Percentiles rank a stretch among this genome's conserved stretches.
Evolutionary conservation across 306 rosid genomes (phyloP).

Genomic region (Dicorynia guianensis): DNA sequence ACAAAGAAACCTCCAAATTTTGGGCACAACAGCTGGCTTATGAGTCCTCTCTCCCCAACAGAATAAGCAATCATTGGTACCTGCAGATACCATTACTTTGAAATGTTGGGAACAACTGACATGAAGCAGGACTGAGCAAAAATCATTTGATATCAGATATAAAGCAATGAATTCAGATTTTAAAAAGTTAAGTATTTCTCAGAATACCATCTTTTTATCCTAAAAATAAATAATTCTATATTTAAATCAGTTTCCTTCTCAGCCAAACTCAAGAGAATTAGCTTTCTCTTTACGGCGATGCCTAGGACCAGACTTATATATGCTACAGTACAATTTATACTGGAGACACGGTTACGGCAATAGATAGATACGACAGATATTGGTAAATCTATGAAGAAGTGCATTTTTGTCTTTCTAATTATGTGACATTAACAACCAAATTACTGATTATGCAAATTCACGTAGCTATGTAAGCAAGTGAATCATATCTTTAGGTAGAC

Average conservation of each 20-base stretch:
- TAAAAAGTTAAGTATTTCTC: not conserved
- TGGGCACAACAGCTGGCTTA: conserved; percentile 54
- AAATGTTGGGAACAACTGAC: not conserved
- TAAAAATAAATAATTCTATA: not conserved
- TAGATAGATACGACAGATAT: no score
- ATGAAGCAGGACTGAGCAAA: not conserved
- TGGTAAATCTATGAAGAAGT: no score
- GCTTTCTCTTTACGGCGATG: no score
- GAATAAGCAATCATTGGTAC: conserved; percentile 58
- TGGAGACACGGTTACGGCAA: no score
- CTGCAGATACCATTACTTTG: conserved; percentile 26
- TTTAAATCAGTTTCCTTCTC: not conserved
- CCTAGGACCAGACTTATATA: no score
- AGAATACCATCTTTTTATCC: not conserved
- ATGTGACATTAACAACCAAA: no score
- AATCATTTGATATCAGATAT: not conserved
- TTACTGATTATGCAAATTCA: no score
- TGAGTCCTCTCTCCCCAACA: conserved; percentile 55
- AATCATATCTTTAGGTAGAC: no score
- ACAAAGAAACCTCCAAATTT: conserved; percentile 59
- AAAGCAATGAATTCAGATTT: not conserved
- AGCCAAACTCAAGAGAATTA: no score
- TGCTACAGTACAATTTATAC: no score
- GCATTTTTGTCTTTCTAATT: no score
- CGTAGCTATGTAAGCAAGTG: no score